Evolutionary conservation across 345 rosid genomes (phyloP), one percentile per base, ranked within the genome.

Genomic region (Pistacia integerrima): DNA sequence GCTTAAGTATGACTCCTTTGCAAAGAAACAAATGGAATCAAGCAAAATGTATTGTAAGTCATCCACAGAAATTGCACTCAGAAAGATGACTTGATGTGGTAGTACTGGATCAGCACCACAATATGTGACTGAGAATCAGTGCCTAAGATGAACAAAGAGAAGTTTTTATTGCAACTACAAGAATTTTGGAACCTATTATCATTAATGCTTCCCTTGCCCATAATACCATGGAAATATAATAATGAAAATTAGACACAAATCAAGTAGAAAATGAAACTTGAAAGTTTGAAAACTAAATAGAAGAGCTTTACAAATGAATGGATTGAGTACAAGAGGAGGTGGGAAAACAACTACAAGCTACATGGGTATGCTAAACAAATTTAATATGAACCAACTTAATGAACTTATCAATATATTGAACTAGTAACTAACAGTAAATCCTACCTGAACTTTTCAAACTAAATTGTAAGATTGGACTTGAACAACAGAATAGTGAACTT

Each of bases 401-500:
- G 20, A 67, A 67, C 61, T 30, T 55, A 76, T 72, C 3, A 18
- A 36, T 41, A 63, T 65, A 48, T 38, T 57, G 20, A 36, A 22
- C 1, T 12, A 36, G 48, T 52, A 57, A 14, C 58, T 69, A 35
- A 67, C 30, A 49, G 38, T 56, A n/a, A 18, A 58, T 64, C 64
- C 3, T 70, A 54, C 57, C 28, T 74, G 49, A 52, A 22, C 52
- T 51, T 63, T 41, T 78, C 65, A 61, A 44, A 18, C 55, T 51
- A 74, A 33, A 49, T 20, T 46, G 44, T n/a, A 64, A 51, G 68
- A 58, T 18, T 11, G 10, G 64, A 74, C 44, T 44, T 17, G 58
- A 74, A 73, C 14, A 77, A 55, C 9, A 62, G 67, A 35, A 72
- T 7, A 16, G 73, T 20, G 54, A 79, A 92, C 99, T 89, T 85